These are phyloP conservation scores for Apium graveolens DNA, from an alignment of 129 eudicot genomes.

Conservation along the genomic window DNA sequence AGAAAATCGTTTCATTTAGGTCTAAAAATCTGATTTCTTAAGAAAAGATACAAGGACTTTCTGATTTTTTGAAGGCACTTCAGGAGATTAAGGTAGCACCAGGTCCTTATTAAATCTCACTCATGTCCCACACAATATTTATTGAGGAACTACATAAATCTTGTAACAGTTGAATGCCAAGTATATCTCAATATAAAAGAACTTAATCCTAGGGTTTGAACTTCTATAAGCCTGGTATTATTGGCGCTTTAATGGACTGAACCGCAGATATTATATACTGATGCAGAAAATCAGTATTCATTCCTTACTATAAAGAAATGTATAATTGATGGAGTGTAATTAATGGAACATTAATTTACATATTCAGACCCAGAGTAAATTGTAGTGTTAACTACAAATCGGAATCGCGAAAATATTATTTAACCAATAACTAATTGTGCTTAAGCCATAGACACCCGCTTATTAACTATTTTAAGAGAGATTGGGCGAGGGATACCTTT, in stretches of 20 bases:
- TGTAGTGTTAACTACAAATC: not conserved
- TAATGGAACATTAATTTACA: not conserved
- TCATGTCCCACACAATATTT: not conserved
- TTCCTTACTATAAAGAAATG: not conserved
- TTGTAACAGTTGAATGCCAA: not conserved
- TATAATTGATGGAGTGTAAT: not conserved
- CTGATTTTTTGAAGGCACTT: not conserved
- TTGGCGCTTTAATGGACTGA: not conserved
- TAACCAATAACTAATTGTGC: not conserved
- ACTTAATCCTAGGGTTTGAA: not conserved
- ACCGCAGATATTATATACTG: not conserved
- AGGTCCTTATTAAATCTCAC: not conserved
- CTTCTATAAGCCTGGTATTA: not conserved
- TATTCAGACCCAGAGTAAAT: not conserved
- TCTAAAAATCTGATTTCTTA: not conserved
- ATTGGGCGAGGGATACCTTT: conserved; percentile 47
- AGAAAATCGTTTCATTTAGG: not conserved
- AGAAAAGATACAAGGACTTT: not conserved
- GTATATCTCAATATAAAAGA: not conserved
- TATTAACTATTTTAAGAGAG: not conserved
- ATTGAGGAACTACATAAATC: not conserved
- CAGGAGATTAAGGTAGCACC: not conserved
- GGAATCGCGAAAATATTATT: not conserved
- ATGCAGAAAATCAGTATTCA: not conserved
- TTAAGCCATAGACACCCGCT: not conserved